Base-by-base conservation (phyloP, 2,329 filamentous ascomycete species). In the Aspergillus sp. region DNA sequence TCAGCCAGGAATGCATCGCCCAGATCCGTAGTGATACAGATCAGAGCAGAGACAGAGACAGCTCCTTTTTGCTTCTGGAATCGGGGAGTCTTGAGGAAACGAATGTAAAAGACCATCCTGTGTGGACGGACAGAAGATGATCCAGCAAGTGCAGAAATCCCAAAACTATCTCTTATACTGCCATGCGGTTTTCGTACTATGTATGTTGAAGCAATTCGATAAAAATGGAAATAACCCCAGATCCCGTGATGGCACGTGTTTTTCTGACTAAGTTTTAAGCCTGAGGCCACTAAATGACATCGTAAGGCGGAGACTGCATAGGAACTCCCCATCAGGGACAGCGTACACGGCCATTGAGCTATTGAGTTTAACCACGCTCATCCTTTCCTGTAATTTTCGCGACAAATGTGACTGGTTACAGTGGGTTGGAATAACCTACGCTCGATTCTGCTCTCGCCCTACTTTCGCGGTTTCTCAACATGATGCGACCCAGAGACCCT, bases 401-500 rank as follows among this genome's bases (percentile, higher is more conserved):
- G 19, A 39, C 37, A 39, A 22, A 39, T 39, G 37, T 39, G 7
- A 19, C 37, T 39, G 37, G 19, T 12, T 7, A 19, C 9, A 19
- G 37, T 12, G 37, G n/a, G 13, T 15, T 19, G 37, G 5, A 12
- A 12, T 39, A 39, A 53, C 42, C 38, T 35, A 39, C 44, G 45
- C 49, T 17, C 10, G n/a, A 39, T 39, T 39, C 17, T 19, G 15
- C 12, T 39, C 19, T 39, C 37, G 3, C 17, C 15, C 10, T 39
- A 9, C 10, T 15, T 22, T 20, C 37, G 15, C 37, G 10, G 17
- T 35, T 17, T 12, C 33, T 46, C 54, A 62, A 53, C 56, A 82
- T 81, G 78, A 83, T 82, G 69, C 76, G 79, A 57, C 75, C 78
- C 61, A 75, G 71, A 63, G 90, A 96, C 70, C 90, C 90, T 52